Evolutionary conservation across 345 rosid genomes (phyloP), one percentile per base, ranked within the genome.

Genomic region (Litchi chinensis): DNA sequence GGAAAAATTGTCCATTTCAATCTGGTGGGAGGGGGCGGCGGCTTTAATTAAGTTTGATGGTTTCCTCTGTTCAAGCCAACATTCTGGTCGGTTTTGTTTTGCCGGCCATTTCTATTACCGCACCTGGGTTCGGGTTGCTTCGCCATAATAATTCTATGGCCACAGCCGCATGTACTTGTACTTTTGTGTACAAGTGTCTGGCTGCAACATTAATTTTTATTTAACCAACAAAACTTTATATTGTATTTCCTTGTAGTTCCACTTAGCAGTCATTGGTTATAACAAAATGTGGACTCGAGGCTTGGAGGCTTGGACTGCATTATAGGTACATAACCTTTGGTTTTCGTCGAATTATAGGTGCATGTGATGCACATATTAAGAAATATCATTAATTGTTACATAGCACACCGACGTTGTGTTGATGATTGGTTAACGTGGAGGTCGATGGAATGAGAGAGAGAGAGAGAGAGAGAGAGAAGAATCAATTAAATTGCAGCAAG

Each of bases 31-130:
- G n/a, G n/a, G n/a, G n/a, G n/a, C n/a, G n/a, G n/a, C n/a, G n/a
- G 39, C 60, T 75, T 69, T 75, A 28, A 64, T 44, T 44, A 28
- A 32, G 32, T 60, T 40, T 54, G 65, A 39, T 68, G 28, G 66
- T 76, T 54, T 69, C 9, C 52, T 71, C 71, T 76, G 73, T 22
- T 22, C 50, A 16, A 56, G 48, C 79, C 82, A 70, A 46, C 82
- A 71, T 75, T 79, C 77, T 46, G 57, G 76, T 39, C 81, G 6
- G 9, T 60, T 21, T 22, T 60, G 66, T 74, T 72, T 64, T 70
- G 76, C 79, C 80, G 41, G 76, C 40, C 66, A 68, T 74, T 40
- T 46, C 3, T 71, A 21, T 56, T 5, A 48, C 71, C 52, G 57
- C 19, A 52, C 57, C 37, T 39, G 50, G 78, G 32, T 24, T 24